Evolutionary conservation across 495 filamentous ascomycete species (phyloP).

Genomic region (Astrothelium macrocarpum): DNA sequence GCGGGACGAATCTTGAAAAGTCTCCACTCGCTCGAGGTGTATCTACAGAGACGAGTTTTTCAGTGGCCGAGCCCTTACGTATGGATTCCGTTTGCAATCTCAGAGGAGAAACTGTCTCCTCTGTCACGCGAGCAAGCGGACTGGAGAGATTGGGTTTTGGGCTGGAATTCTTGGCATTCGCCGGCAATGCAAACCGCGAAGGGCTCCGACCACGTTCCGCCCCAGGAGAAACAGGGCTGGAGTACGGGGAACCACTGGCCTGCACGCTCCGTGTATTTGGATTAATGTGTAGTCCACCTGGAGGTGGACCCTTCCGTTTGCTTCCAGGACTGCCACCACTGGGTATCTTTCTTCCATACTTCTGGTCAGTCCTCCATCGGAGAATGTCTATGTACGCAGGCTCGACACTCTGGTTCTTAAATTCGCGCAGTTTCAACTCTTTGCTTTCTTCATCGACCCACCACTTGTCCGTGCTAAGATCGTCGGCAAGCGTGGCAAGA

Average conservation of each 20-base stretch:
- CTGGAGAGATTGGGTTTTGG: conserved; percentile 30
- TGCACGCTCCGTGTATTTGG: conserved; percentile 23
- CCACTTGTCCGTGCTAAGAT: conserved; percentile 76
- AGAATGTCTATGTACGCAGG: conserved; percentile 93
- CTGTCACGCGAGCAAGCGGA: conserved; percentile 33
- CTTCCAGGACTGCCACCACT: conserved; percentile 9
- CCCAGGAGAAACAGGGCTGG: conserved; percentile 23
- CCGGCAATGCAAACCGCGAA: conserved; percentile 19
- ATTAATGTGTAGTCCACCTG: conserved; percentile 25
- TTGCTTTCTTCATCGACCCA: conserved; percentile 83
- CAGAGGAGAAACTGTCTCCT: conserved; percentile 28
- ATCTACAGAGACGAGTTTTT: conserved; percentile 30
- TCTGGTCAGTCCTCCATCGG: conserved; percentile 88
- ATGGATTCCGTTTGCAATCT: conserved; percentile 18
- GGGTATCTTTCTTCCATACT: conserved; percentile 56
- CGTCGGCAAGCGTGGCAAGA: conserved; percentile 78
- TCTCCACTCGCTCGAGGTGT: conserved; percentile 28
- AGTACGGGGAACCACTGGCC: conserved; percentile 28
- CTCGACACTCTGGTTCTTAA: conserved; percentile 77
- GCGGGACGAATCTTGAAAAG: neutral
- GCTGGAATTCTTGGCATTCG: conserved; percentile 18
- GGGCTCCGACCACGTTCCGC: conserved; percentile 34
- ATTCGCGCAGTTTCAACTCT: conserved; percentile 86
- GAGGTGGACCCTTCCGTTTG: conserved; percentile 16
- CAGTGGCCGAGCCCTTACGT: conserved; percentile 10